Percentiles rank a stretch among this genome's conserved stretches.
Conservation (phyloP, 1,284 basidiomycete genomes). For the Fistulina hepatica region DNA sequence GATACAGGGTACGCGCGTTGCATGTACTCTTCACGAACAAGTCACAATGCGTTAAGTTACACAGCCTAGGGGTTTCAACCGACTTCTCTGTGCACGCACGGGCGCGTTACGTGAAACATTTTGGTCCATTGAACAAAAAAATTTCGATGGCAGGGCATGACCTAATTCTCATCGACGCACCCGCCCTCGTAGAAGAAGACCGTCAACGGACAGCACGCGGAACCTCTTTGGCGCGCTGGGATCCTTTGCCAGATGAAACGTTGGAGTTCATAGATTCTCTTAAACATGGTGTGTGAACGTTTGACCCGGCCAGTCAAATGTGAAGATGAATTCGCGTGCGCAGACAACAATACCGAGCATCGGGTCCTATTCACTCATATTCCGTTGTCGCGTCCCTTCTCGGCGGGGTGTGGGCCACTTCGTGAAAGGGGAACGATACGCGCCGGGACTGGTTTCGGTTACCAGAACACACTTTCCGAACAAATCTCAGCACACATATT, state of each 20-base stretch:
- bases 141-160: conserved; percentile 58
- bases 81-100: conserved; percentile 51
- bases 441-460: conserved; percentile 69
- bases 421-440: conserved; percentile 65
- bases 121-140: conserved; percentile 49
- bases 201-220: conserved; percentile 42
- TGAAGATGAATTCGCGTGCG: not conserved
- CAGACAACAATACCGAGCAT: not conserved
- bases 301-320: not conserved
- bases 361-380: conserved; percentile 71
- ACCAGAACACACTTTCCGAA: conserved; percentile 71
- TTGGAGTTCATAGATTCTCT: conserved; percentile 58
- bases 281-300: conserved; percentile 14
- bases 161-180: conserved; percentile 65
- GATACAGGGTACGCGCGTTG: conserved; percentile 56
- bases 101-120: conserved; percentile 54
- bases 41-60: conserved; percentile 8
- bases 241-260: conserved; percentile 43
- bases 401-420: conserved; percentile 61
- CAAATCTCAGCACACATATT: conserved; percentile 65
- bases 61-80: conserved; percentile 46
- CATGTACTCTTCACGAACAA: conserved; percentile 5
- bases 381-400: conserved; percentile 64
- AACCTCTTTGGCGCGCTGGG: conserved; percentile 44
- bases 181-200: conserved; percentile 74